Conservation (phyloP, 352 stramenopile genomes). For the Phytophthora hibernalis region DNA sequence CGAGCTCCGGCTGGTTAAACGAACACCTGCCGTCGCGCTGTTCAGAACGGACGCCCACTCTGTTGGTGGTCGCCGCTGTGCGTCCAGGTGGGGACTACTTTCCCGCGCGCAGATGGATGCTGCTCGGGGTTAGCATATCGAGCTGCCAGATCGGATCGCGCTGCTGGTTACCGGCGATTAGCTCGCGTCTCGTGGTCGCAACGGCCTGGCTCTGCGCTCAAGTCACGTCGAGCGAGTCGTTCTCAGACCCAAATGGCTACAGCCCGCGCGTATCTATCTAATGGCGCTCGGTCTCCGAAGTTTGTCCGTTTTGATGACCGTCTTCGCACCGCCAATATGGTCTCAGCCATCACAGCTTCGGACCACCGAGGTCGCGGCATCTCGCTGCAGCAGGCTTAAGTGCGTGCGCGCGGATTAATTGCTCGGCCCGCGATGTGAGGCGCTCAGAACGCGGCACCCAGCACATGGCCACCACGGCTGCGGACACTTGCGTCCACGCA, state of each 20-base stretch:
- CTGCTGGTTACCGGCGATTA: too few species aligned
- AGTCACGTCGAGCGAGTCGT: constrained; percentile 13
- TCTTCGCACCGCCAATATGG: constrained; percentile 10
- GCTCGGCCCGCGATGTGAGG: constrained; percentile 13
- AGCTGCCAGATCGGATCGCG: background rate
- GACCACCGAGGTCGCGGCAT: background rate
- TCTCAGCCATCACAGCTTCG: constrained; percentile 14
- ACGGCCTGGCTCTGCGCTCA: constrained; percentile 20
- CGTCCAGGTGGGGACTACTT: background rate
- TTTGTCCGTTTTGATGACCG: constrained; percentile 1
- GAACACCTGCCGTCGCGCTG: constrained; percentile 7
- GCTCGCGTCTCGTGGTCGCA: constrained; percentile 21
- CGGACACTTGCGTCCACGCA: constrained; percentile 24
- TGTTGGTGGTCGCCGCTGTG: background rate
- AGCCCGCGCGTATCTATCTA: background rate
- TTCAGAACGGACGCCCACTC: background rate
- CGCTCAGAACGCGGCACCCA: constrained; percentile 13
- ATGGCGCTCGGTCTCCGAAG: background rate
- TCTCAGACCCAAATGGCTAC: background rate
- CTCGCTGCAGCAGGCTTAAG: constrained; percentile 4
- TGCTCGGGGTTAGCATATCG: background rate
- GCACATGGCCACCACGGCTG: constrained; percentile 14
- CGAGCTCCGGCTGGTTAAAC: constrained; percentile 13
- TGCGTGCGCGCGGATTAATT: constrained; percentile 5
- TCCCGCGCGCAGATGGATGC: constrained; percentile 14